Evolutionary conservation across 2,329 filamentous ascomycete genomes (phyloP), one percentile per base, ranked within the genome.

Genomic region (Verticillium zaregamsianum): DNA sequence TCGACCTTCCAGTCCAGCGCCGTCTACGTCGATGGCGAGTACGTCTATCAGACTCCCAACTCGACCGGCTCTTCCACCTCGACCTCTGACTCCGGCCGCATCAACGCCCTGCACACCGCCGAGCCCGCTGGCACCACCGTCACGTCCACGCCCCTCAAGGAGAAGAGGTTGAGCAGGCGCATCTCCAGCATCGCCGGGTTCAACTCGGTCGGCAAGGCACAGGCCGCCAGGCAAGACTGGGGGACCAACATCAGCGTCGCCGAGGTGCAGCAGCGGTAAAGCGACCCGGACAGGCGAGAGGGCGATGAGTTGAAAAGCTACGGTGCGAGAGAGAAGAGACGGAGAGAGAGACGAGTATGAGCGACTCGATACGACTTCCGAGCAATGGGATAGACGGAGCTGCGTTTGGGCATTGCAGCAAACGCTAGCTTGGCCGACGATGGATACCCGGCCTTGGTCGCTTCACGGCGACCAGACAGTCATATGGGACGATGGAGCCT

Each of bases 1-100:
- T 93, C 89, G 60, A 95, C 91, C 64, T 97, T 96, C 76, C 88
- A 90, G 72, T 93, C 91, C 72, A 93, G 92, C 71, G 94, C 93
- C 33, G 85, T 91, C 74, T 98, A 98, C 77, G 90, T 97, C 66
- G 92, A 98, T 74, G 95, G 93, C 77, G 94, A 97, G 80, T 97
- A 97, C 80, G 83, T 97, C 75, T 96, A 93, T 82, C 83, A 87
- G 72, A 86, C 82, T 0, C 85, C 86, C 65, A 82, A 77, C 75
- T 79, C 80, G 59, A 87, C 84, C 1, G 84, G 84, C 61, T 86
- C 83, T 20, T 86, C 83, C 5, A 75, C 79, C 57, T 65, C 65
- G 49, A 71, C 65, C 68, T 74, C 76, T 55, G 67, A 66, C 61
- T 66, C 70, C 3, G 63, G 65, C 65, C 65, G 71, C 67, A 63